Evolutionary conservation across 768 basidiomycete species (phyloP).

Genomic region (Macrolepiota fuliginosa): DNA sequence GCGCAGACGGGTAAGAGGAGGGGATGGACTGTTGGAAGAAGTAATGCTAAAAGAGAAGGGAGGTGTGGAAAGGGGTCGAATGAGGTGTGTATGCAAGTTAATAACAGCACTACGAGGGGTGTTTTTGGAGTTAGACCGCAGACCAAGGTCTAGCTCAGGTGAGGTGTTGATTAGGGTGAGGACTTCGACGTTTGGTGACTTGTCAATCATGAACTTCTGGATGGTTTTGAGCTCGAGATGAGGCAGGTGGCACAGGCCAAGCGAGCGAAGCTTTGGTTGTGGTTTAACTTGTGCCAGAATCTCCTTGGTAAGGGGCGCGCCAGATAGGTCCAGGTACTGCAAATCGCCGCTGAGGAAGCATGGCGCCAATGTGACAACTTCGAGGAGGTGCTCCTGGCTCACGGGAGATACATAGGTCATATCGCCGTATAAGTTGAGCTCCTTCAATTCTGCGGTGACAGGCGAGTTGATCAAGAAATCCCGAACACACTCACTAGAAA

Average conservation of each 20-base stretch:
- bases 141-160: slow-evolving; percentile 66
- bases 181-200: slow-evolving; percentile 79
- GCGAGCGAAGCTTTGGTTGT: slow-evolving; percentile 76
- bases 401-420: slow-evolving; percentile 78
- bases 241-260: slow-evolving; percentile 88
- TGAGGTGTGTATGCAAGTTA: slow-evolving; percentile 71
- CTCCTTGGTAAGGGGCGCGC: slow-evolving; percentile 64
- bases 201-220: slow-evolving; percentile 62
- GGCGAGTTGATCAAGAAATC: slow-evolving; percentile 69
- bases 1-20: slow-evolving; percentile 70
- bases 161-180: slow-evolving; percentile 78
- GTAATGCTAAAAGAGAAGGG: slow-evolving; percentile 68
- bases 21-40: slow-evolving; percentile 26
- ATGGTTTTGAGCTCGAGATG: slow-evolving; percentile 63
- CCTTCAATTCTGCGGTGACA: slow-evolving; percentile 57
- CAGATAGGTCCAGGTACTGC: slow-evolving; percentile 89
- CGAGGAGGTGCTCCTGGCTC: slow-evolving; percentile 57
- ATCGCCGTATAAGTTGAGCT: slow-evolving; percentile 90
- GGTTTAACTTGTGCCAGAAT: slow-evolving; percentile 53
- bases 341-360: slow-evolving; percentile 76
- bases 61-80: slow-evolving; percentile 76
- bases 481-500: slow-evolving; percentile 77
- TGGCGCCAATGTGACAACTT: slow-evolving; percentile 71
- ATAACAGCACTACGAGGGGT: slow-evolving; percentile 66
- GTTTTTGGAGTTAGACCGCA: slow-evolving; percentile 36